Evolutionary conservation across 2,329 filamentous ascomycete genomes (phyloP).

Genomic region (Myriosclerotinia scirpicola): DNA sequence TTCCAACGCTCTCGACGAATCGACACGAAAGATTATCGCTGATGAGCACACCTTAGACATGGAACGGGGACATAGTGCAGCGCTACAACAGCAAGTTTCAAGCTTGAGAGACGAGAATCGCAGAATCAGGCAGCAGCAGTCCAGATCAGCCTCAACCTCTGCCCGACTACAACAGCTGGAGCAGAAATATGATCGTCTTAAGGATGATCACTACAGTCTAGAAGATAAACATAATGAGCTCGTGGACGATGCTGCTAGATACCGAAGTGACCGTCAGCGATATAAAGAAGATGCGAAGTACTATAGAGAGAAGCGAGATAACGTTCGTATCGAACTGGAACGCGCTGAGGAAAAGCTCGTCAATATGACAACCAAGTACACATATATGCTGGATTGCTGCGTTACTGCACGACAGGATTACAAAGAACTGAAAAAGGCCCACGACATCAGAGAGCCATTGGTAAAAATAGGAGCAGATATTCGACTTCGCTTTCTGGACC

Average conservation of each 20-base stretch:
- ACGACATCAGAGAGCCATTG: slow-evolving; percentile 5
- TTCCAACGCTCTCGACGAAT: not conserved
- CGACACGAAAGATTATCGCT: not conserved
- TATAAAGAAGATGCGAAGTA: slow-evolving; percentile 1
- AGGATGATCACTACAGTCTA: not conserved
- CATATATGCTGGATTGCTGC: too few species aligned
- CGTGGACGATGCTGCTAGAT: not conserved
- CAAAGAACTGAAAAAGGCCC: not conserved
- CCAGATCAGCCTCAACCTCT: not conserved
- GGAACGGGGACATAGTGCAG: too few species aligned
- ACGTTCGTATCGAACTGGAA: not conserved
- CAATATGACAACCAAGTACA: not conserved
- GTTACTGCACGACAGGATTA: too few species aligned
- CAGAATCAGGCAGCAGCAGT: not conserved
- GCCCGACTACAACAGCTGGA: not conserved
- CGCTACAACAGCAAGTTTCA: not conserved
- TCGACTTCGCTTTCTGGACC: slow-evolving; percentile 12
- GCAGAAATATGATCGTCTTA: not conserved
- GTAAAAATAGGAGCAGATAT: slow-evolving; percentile 22
- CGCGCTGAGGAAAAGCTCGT: not conserved
- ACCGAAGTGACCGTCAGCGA: not conserved
- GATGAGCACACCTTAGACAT: not conserved
- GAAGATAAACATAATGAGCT: not conserved
- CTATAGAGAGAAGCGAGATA: not conserved
- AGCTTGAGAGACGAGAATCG: not conserved